These are phyloP conservation scores for Fraxinus pennsylvanica DNA, from an alignment of 257 asterid genomes.

Conservation along the genomic window DNA sequence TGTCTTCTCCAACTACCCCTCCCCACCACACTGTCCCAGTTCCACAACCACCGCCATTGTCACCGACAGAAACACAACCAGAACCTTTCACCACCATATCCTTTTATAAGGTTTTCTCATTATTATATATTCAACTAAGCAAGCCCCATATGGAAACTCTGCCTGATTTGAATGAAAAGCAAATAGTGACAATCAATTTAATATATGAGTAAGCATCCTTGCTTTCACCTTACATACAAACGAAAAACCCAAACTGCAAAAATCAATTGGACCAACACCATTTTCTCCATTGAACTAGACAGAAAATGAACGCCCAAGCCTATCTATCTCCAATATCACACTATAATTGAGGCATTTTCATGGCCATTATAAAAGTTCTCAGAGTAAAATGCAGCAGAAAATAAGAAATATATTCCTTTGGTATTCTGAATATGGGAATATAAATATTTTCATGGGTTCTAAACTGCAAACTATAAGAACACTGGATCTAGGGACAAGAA, in stretches of 20 bases:
- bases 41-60: no score
- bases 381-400: neutral
- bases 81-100: no score
- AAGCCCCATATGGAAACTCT: no score
- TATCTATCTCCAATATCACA: constrained; percentile 41
- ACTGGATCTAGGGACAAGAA: constrained; percentile 9
- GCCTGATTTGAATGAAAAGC: no score
- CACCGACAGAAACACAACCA: no score
- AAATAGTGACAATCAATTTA: constrained; percentile 69
- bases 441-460: neutral
- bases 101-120: no score
- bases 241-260: constrained; percentile 45
- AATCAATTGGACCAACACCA: constrained; percentile 26
- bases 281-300: constrained; percentile 45
- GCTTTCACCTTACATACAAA: constrained; percentile 47
- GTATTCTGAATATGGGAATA: neutral
- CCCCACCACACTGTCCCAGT: no score
- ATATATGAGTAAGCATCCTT: constrained; percentile 71
- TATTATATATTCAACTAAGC: no score
- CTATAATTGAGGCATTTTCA: neutral
- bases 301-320: constrained; percentile 26
- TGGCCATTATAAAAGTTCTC: no score
- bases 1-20: no score
- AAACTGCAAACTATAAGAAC: constrained; percentile 2
- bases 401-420: neutral